Evolutionary conservation across 2,329 filamentous ascomycete species (phyloP).

Genomic region (Dothidotthia symphoricarpi): DNA sequence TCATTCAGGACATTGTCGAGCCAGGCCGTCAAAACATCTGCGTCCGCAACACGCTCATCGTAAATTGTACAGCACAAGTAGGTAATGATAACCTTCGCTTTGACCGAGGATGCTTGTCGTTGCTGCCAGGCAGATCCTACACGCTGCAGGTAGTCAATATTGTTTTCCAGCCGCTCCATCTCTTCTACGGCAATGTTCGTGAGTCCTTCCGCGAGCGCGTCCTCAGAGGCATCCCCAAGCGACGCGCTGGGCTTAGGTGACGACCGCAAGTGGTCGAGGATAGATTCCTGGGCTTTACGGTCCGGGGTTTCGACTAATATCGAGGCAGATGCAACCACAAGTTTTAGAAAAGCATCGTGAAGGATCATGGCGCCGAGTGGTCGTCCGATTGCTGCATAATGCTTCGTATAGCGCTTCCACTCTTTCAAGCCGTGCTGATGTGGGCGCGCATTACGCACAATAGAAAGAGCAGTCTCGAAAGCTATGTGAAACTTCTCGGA

Average conservation of each 20-base stretch:
- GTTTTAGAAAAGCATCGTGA: slow-evolving; percentile 82
- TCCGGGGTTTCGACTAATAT: slow-evolving; percentile 63
- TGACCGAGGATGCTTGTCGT: slow-evolving; percentile 79
- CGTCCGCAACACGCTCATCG: slow-evolving; percentile 76
- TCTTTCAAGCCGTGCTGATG: slow-evolving; percentile 68
- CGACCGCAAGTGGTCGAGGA: slow-evolving; percentile 65
- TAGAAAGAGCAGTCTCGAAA: slow-evolving; percentile 86
- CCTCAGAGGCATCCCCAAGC: slow-evolving; percentile 23
- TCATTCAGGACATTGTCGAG: slow-evolving; percentile 80
- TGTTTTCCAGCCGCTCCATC: slow-evolving; percentile 82
- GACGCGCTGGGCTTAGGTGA: slow-evolving; percentile 17
- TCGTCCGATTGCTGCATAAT: slow-evolving; percentile 75
- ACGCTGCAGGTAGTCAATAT: slow-evolving; percentile 79
- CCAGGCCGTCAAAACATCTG: slow-evolving; percentile 78
- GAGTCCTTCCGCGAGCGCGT: slow-evolving; percentile 54
- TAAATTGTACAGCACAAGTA: slow-evolving; percentile 83
- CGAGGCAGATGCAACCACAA: slow-evolving; percentile 76
- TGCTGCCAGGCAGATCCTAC: slow-evolving; percentile 85
- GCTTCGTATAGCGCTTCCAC: slow-evolving; percentile 82
- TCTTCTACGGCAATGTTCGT: slow-evolving; percentile 75
- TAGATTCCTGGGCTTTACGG: slow-evolving; percentile 59
- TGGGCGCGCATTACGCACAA: slow-evolving; percentile 75
- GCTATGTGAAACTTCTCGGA: slow-evolving; percentile 82
- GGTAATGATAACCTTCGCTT: slow-evolving; percentile 75
- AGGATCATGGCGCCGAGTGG: slow-evolving; percentile 89